Conservation (phyloP, 116 monocot species). For the Zostera marina region DNA sequence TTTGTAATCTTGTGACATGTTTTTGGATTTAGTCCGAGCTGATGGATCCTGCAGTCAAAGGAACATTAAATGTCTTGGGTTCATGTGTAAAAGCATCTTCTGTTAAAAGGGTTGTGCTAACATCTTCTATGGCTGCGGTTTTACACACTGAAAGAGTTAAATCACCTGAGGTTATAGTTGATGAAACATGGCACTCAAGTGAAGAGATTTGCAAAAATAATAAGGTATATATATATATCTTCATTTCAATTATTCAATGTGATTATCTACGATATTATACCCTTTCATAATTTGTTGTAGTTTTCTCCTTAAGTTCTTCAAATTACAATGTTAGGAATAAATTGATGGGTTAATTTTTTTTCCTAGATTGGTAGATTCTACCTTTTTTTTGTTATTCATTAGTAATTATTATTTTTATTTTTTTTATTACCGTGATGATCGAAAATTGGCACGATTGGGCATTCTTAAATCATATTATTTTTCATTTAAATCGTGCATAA, state of each 20-base stretch:
- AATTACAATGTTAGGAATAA: too few relatives aligned
- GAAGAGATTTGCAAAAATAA: constrained; percentile 14
- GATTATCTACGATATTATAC: too few relatives aligned
- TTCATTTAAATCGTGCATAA: not conserved
- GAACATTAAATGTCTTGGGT: constrained; percentile 40
- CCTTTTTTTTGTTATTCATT: too few relatives aligned
- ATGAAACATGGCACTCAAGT: constrained; percentile 50
- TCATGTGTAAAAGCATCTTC: constrained; percentile 36
- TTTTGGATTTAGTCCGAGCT: constrained; percentile 28
- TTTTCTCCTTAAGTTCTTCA: not conserved
- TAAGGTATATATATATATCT: constrained; percentile 25
- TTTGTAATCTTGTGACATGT: not conserved
- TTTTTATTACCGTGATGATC: too few relatives aligned
- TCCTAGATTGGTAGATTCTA: too few relatives aligned
- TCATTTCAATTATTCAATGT: too few relatives aligned
- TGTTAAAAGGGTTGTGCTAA: constrained; percentile 42
- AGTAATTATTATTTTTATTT: too few relatives aligned
- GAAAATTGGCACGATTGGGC: too few relatives aligned
- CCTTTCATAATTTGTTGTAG: not conserved
- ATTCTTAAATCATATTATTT: not conserved
- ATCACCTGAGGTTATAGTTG: constrained; percentile 35
- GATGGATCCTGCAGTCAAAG: constrained; percentile 52
- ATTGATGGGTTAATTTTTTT: too few relatives aligned
- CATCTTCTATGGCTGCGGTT: constrained; percentile 48
- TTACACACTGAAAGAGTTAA: constrained; percentile 22